phyloP scores from a whole-genome alignment of 1,284 basidiomycete species.

The Phellinidium pouzarii region DNA sequence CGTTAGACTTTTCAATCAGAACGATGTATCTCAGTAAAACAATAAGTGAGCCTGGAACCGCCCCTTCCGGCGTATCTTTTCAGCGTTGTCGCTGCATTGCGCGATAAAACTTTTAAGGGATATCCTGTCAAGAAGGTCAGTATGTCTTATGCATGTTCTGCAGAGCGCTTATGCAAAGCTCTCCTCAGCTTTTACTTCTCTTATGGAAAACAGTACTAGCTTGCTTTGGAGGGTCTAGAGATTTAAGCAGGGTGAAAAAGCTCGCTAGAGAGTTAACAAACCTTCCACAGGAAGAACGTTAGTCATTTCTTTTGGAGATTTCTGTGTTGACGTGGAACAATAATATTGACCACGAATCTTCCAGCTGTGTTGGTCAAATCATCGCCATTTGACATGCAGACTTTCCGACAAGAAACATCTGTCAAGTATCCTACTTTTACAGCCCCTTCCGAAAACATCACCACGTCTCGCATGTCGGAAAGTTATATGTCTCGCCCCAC shows the following conservation, averaged over 20 bases:
- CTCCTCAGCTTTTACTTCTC: conserved; percentile 76
- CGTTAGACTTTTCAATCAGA: conserved; percentile 13
- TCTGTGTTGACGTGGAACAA: conserved; percentile 9
- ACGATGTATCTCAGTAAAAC: conserved; percentile 15
- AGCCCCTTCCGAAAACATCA: conserved; percentile 40
- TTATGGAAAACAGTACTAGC: conserved; percentile 94
- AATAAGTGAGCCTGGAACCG: conserved; percentile 86
- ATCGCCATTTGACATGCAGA: conserved; percentile 81
- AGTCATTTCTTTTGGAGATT: conserved; percentile 16
- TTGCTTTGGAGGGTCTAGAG: conserved; percentile 88
- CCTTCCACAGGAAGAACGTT: conserved; percentile 64
- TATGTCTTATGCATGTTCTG: conserved; percentile 1
- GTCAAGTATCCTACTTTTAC: conserved; percentile 93
- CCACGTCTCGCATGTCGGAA: conserved; percentile 35
- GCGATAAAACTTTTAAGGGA: conserved; percentile 91
- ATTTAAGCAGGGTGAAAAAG: conserved; percentile 78
- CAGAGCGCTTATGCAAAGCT: conserved; percentile 4
- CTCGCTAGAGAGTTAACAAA: conserved; percentile 80
- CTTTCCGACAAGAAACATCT: conserved; percentile 82
- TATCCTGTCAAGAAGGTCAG: conserved; percentile 93
- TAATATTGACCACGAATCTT: not conserved
- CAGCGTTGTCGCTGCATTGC: conserved; percentile 80
- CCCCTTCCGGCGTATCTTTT: conserved; percentile 92
- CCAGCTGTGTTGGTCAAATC: conserved; percentile 62
- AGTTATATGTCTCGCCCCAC: conserved; percentile 33